Base-by-base conservation (phyloP, 164 flowering plant genomes). In the Saururus chinensis region DNA sequence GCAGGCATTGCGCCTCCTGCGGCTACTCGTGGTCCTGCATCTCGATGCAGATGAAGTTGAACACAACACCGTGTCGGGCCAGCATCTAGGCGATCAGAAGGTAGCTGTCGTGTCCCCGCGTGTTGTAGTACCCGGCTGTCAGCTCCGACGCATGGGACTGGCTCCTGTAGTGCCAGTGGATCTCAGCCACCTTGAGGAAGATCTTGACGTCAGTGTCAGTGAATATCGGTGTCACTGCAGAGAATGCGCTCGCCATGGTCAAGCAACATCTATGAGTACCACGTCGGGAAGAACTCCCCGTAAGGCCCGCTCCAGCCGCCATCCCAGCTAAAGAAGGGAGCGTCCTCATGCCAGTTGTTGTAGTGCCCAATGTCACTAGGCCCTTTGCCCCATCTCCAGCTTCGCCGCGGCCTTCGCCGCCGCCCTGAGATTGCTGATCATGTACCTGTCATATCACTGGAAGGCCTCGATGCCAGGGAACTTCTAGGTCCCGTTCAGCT, bases 261-360 rank as follows among this genome's bases (percentile, higher is more conserved):
- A 14, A 92, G 57, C 0, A 92, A 93, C 93, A 87, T 71, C 61
- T 87, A 81, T 19, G 98, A 92, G 70, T 92, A 92, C 98, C 98
- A 92, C 9, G 67, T 8, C 56, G 89, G 90, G 81, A 92, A 92
- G 75, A 92, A 92, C 65, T 87, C 85, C 9, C 96, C 98, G 59
- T 87, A 92, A 0, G 68, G 64, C 51, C 80, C 66, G 53, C 70
- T 70, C 96, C 96, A 92, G 21, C 96, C 95, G 7, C 78, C 80
- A 66, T 92, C 96, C 10, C 76, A 80, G 1, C 76, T 60, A 79
- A 92, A 92, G 66, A 92, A 92, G 19, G 67, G 70, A 26, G 96
- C 82, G 62, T 92, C 96, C 68, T 92, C 96, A 4, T 96, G 98
- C 96, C 96, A n/a, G n/a, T n/a, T n/a, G n/a, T n/a, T n/a, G n/a